Base-by-base conservation (phyloP, 768 basidiomycete species). In the Boletus edulis region DNA sequence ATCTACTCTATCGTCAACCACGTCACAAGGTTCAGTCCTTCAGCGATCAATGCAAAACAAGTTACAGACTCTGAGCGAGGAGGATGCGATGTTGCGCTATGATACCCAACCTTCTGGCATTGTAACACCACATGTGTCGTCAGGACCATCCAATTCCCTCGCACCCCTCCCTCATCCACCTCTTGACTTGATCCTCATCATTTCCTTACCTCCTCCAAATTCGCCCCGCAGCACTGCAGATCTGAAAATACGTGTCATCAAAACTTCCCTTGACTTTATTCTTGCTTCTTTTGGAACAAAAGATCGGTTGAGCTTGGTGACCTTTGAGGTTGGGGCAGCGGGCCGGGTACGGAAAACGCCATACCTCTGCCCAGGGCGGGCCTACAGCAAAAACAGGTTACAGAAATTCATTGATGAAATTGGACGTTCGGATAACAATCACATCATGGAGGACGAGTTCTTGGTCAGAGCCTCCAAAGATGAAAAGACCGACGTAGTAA, bases 401-500 rank as follows among this genome's bases (percentile, higher is more conserved):
- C 78, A 80, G 53, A 84, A 81, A 66, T 95, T 97, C 68, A 80
- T 97, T 35, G 87, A 92, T 50, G 84, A 85, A 60, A 81, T 91
- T 15, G 76, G 75, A 18, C 65, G 66, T 18, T 65, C 78, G 74
- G 63, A 72, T 46, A 61, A 71, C 57, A 72, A 64, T 71, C 58
- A 63, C 52, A 78, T 79, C 57, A 73, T 79, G 43, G 87, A 86
- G 56, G 84, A 85, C 60, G 80, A 81, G 56, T 83, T 83, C 59
- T 70, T 87, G 68, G 83, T 91, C 18, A 78, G 85, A 56, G 84
- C 84, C 14, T 84, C 84, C 55, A 87, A 87, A 67, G 95, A 98
- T 17, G 95, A 98, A 72, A 91, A 94, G 73, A 92, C 92, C 27
- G 96, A 97, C 70, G 96, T 99, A 17, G 94, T 98, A 22, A 96